phyloP scores from a whole-genome alignment of 2,329 filamentous ascomycete species.

The Bisporella sp. region DNA sequence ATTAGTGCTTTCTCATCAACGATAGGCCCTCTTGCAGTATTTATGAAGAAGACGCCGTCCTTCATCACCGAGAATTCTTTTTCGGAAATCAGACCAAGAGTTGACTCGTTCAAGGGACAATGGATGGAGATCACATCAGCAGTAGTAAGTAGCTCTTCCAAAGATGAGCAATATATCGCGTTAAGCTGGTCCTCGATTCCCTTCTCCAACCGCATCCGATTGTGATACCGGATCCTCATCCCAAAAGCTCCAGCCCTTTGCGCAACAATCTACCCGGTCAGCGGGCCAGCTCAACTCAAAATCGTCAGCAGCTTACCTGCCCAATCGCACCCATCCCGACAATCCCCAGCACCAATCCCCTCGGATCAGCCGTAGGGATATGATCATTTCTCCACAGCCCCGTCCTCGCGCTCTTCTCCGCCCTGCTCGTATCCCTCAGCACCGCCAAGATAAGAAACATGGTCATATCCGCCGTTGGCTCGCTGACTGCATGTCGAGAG shows the following conservation, averaged over 20 bases:
- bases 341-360: constrained; percentile 70
- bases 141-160: constrained; percentile 60
- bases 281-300: background rate
- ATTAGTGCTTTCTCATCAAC: constrained; percentile 76
- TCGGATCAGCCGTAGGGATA: constrained; percentile 51
- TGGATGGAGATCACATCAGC: constrained; percentile 77
- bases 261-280: constrained; percentile 38
- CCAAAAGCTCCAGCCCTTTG: constrained; percentile 65
- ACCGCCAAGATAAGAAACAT: constrained; percentile 77
- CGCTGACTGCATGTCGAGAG: constrained; percentile 58
- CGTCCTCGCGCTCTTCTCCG: constrained; percentile 45
- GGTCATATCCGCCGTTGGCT: constrained; percentile 71
- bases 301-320: constrained; percentile 39
- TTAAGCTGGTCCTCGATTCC: constrained; percentile 21
- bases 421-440: constrained; percentile 60
- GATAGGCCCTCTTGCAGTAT: constrained; percentile 72
- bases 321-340: constrained; percentile 83
- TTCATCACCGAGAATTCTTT: constrained; percentile 71
- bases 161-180: constrained; percentile 55
- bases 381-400: constrained; percentile 50
- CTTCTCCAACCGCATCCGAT: constrained; percentile 50
- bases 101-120: constrained; percentile 61
- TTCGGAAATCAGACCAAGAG: constrained; percentile 62
- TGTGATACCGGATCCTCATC: constrained; percentile 69
- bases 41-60: constrained; percentile 67